A percentile compares a stretch with the other conserved stretches of the same genome.
Conservation (phyloP, 495 filamentous ascomycete species). For the Podospora anserina region DNA sequence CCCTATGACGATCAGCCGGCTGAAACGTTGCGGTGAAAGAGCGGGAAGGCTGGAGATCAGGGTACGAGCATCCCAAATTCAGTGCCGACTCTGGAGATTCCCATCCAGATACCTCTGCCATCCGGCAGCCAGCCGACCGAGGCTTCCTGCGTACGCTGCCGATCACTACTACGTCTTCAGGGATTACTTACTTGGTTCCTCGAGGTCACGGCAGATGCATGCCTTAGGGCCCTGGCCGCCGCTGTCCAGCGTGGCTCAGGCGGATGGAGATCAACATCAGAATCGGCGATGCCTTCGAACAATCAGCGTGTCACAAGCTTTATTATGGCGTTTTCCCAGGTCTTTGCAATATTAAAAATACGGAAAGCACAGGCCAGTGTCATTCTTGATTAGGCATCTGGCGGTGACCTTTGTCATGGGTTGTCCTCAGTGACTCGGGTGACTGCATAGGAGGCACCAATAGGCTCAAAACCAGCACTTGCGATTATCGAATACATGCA, state of each 20-base stretch:
- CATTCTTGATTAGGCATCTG: neutral
- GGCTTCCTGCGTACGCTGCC: neutral
- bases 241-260: neutral
- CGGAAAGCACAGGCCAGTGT: neutral
- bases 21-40: neutral
- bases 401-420: neutral
- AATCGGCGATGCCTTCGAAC: constrained; percentile 5
- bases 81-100: neutral
- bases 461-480: neutral
- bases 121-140: neutral
- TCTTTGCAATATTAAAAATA: neutral
- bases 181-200: neutral
- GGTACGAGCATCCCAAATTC: neutral
- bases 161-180: neutral
- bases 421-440: neutral
- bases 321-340: neutral
- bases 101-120: neutral
- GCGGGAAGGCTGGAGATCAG: neutral
- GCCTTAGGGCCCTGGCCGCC: neutral
- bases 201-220: neutral
- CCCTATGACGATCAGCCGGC: neutral
- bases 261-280: neutral
- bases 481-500: neutral
- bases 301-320: neutral
- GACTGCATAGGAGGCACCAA: neutral